Evolutionary conservation across 2,329 filamentous ascomycete genomes (phyloP), one percentile per base, ranked within the genome.

Genomic region (Claviceps paspali): DNA sequence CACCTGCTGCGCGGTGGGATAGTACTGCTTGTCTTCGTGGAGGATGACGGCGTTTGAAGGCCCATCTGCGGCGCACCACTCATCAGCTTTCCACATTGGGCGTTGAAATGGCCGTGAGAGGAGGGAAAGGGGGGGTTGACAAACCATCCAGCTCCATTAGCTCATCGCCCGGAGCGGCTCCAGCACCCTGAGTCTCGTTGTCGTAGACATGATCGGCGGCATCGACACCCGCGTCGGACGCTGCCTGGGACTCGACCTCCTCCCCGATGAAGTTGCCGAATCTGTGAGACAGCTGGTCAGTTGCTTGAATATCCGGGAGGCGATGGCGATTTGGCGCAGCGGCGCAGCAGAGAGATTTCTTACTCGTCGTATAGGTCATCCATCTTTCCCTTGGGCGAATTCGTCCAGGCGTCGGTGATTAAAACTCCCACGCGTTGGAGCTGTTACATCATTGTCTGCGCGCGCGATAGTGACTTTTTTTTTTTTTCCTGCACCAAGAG

Each of bases 1-100:
- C 29, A 94, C 79, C 59, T 98, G 91, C 54, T 88, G 79, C 39
- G 91, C 91, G n/a, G 87, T 94, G 22, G 91, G 91, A 55, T 98
- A 98, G 61, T 98, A 98, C 57, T 96, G 91, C 60, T 98, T 98
- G 64, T 98, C 91, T 67, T 98, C 91, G 62, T 98, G 91, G 32
- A 98, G 73, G 40, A 98, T 73, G n/a, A 98, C 86, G 36, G 91
- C 88, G 58, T 96, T 98, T 5, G 87, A 95, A 3, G 88, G 83
- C 11, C 82, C 86, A 57, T 85, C 76, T 73, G 46, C 43, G 36
- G 35, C 31, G 23, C 33, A 40, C 29, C 26, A 11, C n/a, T 17
- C 1, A 31, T 44, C 21, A 42, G 34, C 27, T 23, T 14, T 17
- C 14, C 15, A 17, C 8, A 10, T 31, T 8, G 6, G 10, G 4